A percentile compares a stretch with the other conserved stretches of the same genome.
These are phyloP conservation scores for Porogramme epimiltina DNA, from an alignment of 1,284 basidiomycete genomes.

Conservation along the genomic window DNA sequence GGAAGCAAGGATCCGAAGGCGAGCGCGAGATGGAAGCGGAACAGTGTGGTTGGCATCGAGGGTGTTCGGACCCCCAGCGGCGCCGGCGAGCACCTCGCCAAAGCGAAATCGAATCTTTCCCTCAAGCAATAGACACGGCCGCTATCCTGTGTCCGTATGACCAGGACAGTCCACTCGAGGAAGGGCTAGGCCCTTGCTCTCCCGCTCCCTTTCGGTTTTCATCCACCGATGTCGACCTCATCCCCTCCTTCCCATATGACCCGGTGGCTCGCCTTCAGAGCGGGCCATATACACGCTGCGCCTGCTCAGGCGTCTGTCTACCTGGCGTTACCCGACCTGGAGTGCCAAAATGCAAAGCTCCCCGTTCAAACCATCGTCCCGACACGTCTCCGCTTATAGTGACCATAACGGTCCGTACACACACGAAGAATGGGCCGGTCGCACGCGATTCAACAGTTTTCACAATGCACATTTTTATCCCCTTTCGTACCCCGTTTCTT, in stretches of 20 bases:
- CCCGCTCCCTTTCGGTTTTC: background rate
- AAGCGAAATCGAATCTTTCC: background rate
- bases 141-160: background rate
- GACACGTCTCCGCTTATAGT: too few relatives aligned
- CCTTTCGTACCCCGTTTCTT: too few relatives aligned
- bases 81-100: background rate
- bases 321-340: too few relatives aligned
- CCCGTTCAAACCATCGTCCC: too few relatives aligned
- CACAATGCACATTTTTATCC: too few relatives aligned
- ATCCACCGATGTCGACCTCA: background rate
- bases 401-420: too few relatives aligned
- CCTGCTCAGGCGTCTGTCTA: background rate
- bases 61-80: background rate
- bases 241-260: background rate
- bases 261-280: background rate
- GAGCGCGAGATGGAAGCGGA: slow-evolving; percentile 3
- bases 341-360: too few relatives aligned
- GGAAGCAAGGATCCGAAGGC: too few relatives aligned
- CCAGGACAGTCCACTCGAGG: background rate
- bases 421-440: too few relatives aligned
- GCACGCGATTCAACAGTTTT: too few relatives aligned
- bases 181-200: background rate
- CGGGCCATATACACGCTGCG: background rate
- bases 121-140: background rate
- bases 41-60: background rate